Evolutionary conservation across 768 basidiomycete species (phyloP).

Genomic region (Mycena leptocephala): DNA sequence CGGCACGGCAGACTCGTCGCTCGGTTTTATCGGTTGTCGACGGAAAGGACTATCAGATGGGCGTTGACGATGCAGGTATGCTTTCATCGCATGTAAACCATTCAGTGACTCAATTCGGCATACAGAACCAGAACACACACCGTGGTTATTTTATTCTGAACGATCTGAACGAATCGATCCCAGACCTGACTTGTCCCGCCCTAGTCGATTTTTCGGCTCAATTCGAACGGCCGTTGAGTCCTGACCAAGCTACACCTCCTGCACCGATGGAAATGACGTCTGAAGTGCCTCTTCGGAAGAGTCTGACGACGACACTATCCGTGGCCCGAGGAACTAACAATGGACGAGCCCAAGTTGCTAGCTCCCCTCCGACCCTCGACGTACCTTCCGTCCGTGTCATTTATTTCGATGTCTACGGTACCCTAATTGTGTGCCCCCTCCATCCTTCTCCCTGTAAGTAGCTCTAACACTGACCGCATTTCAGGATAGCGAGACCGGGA

Average conservation of each 20-base stretch:
- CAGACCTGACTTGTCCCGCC: neutral
- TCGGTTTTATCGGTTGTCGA: neutral
- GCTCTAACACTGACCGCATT: neutral
- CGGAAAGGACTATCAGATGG: neutral
- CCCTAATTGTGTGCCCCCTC: neutral
- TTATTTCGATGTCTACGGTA: conserved; percentile 1
- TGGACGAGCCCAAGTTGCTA: neutral
- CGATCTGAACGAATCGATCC: neutral
- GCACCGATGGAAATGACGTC: neutral
- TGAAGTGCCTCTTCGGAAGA: neutral
- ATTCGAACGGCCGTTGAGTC: neutral
- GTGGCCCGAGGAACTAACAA: neutral
- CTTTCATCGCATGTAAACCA: too few relatives aligned
- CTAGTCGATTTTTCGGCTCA: neutral
- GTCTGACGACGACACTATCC: neutral
- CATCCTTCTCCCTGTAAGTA: neutral
- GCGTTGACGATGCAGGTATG: neutral
- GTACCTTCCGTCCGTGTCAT: neutral
- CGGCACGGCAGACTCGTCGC: neutral
- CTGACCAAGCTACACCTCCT: neutral
- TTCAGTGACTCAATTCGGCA: neutral
- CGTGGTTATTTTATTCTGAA: too few relatives aligned
- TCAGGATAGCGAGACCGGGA: conserved; percentile 5
- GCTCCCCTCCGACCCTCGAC: neutral
- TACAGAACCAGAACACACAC: neutral